Conservation (phyloP, 2,329 filamentous ascomycete genomes). For the Aspergillus sp. region DNA sequence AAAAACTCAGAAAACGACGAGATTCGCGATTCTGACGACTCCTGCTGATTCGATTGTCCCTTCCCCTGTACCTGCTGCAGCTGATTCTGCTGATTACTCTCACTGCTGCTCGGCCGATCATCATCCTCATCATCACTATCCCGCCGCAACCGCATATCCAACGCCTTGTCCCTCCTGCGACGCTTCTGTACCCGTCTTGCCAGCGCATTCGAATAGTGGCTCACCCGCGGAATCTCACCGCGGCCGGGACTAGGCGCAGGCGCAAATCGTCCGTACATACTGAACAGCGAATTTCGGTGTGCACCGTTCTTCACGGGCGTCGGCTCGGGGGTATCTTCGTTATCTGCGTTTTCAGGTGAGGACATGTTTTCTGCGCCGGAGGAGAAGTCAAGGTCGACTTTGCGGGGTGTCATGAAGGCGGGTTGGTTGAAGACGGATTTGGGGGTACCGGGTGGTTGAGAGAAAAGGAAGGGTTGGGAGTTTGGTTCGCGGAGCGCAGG, state of each 20-base stretch:
- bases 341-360: constrained; percentile 40
- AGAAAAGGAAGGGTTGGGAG: constrained; percentile 46
- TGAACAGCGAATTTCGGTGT: constrained; percentile 32
- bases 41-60: constrained; percentile 5
- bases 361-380: constrained; percentile 42
- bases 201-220: constrained; percentile 41
- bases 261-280: constrained; percentile 38
- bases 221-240: constrained; percentile 55
- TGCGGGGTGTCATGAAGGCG: constrained; percentile 45
- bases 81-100: constrained; percentile 14
- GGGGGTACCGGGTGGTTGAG: constrained; percentile 28
- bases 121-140: constrained; percentile 40
- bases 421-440: constrained; percentile 32
- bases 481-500: constrained; percentile 45
- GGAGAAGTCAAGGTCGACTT: constrained; percentile 42
- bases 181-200: constrained; percentile 44
- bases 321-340: constrained; percentile 43
- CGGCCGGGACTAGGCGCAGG: constrained; percentile 51
- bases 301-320: constrained; percentile 24
- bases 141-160: constrained; percentile 36
- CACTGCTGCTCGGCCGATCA: constrained; percentile 29
- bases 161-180: constrained; percentile 41
- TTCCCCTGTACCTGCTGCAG: constrained; percentile 8
- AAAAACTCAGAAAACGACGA: constrained; percentile 48
- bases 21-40: constrained; percentile 20